Evolutionary conservation across 495 filamentous ascomycete genomes (phyloP), one percentile per base, ranked within the genome.

Genomic region (Baudoinia panamericana): DNA sequence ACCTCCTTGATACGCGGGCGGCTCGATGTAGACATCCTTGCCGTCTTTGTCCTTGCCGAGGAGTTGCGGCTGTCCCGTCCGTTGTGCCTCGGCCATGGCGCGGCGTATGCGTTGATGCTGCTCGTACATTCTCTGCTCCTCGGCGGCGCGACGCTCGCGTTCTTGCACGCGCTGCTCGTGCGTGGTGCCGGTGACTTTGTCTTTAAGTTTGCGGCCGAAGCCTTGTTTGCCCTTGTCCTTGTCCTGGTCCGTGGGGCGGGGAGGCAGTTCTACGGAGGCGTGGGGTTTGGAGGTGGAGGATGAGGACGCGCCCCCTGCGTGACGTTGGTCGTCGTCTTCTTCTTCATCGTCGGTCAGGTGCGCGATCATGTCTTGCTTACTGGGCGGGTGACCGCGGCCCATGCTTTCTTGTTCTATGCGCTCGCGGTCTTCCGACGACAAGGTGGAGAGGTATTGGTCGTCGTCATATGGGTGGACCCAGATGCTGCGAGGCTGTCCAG

Each of bases 381-480:
- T 46, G 16, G 45, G 50, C 4, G 57, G 30, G 36, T 50, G 64
- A 10, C 58, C 53, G n/a, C 51, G 54, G 8, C 54, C 34, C 4
- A 63, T 20, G 11, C 50, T 35, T 30, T 51, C 43, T 18, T 51
- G 30, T 33, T 53, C 48, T 12, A 69, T 53, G 16, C 52, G 53
- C 33, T 60, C 54, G 6, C 65, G 51, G 41, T 69, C 64, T 5
- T 51, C 45, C 4, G 55, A 38, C 15, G 55, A 36, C 2, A 71
- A 46, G 28, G 55, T 59, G 39, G 37, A 32, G 23, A 71, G 53
- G 51, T 63, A 70, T 24, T 60, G 28, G 6, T 63, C 55, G 49
- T 69, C 67, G 43, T 71, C 67, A 50, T 71, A 69, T 1, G 67
- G 67, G 52, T 71, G 67, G 33, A 61, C 53, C 67, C 67, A 71